Evolutionary conservation across 208 protist species (phyloP).

Genomic region (Trypanosoma mega): DNA sequence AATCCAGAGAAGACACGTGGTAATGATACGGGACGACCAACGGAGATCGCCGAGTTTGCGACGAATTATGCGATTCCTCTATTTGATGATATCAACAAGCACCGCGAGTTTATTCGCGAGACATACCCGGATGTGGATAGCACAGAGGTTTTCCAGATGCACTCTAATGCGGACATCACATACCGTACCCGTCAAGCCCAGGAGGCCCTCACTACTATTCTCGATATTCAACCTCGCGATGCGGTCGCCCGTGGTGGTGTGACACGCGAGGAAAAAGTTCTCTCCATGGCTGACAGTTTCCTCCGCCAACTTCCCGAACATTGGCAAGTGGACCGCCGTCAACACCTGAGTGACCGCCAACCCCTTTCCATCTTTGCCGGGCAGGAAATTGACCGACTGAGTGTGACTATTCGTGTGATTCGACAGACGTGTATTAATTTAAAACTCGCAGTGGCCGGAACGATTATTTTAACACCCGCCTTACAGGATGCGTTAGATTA

Average conservation of each 20-base stretch:
- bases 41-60: constrained; percentile 83
- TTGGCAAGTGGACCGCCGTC: constrained; percentile 86
- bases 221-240: constrained; percentile 96
- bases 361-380: constrained; percentile 96
- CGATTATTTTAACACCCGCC: constrained; percentile 96
- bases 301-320: constrained; percentile 90
- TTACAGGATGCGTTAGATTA: constrained; percentile 95
- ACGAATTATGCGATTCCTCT: constrained; percentile 84
- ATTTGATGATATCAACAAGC: constrained; percentile 93
- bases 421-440: constrained; percentile 92
- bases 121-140: constrained; percentile 95
- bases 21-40: background rate
- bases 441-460: constrained; percentile 96
- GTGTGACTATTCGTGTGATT: constrained; percentile 75
- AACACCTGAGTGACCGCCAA: constrained; percentile 79
- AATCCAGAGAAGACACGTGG: constrained; percentile 85
- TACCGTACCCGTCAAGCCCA: constrained; percentile 92
- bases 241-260: constrained; percentile 76
- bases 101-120: constrained; percentile 93
- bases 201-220: constrained; percentile 94
- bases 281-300: constrained; percentile 89
- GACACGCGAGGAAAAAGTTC: constrained; percentile 93
- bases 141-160: constrained; percentile 97
- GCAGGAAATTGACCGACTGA: constrained; percentile 96
- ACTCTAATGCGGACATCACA: constrained; percentile 96